A percentile compares a stretch with the other conserved stretches of the same genome.
phyloP scores from a whole-genome alignment of 169 alveolate species.

The Plasmodium knowlesi region DNA sequence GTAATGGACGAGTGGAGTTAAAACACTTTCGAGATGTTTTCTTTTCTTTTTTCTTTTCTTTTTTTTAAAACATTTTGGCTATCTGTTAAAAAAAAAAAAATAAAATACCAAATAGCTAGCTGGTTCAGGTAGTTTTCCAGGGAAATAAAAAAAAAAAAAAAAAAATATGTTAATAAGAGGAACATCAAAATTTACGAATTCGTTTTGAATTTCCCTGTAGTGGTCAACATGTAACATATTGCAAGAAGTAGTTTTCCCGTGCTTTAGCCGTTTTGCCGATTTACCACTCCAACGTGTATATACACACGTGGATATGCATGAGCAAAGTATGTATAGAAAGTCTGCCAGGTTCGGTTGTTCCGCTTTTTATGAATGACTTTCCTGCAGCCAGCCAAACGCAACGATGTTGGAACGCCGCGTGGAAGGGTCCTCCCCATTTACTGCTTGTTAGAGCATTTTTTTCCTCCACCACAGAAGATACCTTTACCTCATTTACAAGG shows the following conservation, averaged over 20 bases:
- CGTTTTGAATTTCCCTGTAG: neutral
- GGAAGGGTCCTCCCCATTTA: neutral
- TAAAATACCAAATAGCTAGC: neutral
- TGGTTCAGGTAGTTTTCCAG: neutral
- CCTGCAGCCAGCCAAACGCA: neutral
- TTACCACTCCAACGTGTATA: neutral
- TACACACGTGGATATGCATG: neutral
- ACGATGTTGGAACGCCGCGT: neutral
- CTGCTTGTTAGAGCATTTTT: neutral
- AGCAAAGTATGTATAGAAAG: neutral
- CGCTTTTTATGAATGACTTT: neutral
- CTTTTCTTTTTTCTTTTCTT: neutral
- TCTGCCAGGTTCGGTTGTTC: neutral
- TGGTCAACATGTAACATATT: neutral
- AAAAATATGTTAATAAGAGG: neutral
- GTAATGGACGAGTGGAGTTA: neutral
- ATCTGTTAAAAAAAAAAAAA: neutral
- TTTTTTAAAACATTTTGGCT: neutral
- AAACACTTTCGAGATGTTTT: neutral
- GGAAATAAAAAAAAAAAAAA: neutral
- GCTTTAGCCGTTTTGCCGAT: neutral
- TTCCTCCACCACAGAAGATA: neutral
- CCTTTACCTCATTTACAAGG: neutral
- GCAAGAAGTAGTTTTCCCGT: neutral
- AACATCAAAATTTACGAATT: neutral